Conservation (phyloP, 768 basidiomycete genomes). For the Wakefieldia striispora region DNA sequence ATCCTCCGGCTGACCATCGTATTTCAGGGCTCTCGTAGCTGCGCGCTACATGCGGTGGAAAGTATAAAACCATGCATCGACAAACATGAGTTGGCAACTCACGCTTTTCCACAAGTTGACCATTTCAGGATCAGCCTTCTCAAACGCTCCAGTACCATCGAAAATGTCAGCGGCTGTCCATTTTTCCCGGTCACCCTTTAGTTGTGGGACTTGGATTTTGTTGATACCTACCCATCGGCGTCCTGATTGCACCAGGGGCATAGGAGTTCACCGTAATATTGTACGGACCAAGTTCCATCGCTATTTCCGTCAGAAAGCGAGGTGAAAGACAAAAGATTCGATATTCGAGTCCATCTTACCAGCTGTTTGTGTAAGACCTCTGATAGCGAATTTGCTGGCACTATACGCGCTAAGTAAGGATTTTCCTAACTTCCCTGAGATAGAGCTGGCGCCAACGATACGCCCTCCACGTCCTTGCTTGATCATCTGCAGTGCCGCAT, state of each 20-base stretch:
- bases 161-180: not conserved
- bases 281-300: constrained; percentile 27
- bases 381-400: constrained; percentile 35
- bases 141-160: not conserved
- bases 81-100: no score
- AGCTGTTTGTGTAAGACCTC: constrained; percentile 37
- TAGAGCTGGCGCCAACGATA: constrained; percentile 34
- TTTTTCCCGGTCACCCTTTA: no score
- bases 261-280: constrained; percentile 37
- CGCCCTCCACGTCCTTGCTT: constrained; percentile 38
- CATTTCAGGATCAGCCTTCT: not conserved
- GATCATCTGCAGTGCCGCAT: constrained; percentile 39
- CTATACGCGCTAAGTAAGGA: constrained; percentile 1
- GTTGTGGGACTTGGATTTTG: no score
- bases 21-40: constrained; percentile 9
- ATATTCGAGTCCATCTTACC: constrained; percentile 20
- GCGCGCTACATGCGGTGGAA: not conserved
- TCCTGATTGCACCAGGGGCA: constrained; percentile 32
- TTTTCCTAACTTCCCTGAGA: constrained; percentile 28
- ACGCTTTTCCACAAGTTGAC: not conserved
- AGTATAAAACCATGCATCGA: no score
- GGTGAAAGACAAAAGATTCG: not conserved
- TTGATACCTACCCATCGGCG: not conserved
- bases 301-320: not conserved
- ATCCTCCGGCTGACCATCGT: constrained; percentile 30